Evolutionary conservation across 1,139 yeast species (phyloP), one percentile per base, ranked within the genome.

Genomic region (Protomyces inouyei): DNA sequence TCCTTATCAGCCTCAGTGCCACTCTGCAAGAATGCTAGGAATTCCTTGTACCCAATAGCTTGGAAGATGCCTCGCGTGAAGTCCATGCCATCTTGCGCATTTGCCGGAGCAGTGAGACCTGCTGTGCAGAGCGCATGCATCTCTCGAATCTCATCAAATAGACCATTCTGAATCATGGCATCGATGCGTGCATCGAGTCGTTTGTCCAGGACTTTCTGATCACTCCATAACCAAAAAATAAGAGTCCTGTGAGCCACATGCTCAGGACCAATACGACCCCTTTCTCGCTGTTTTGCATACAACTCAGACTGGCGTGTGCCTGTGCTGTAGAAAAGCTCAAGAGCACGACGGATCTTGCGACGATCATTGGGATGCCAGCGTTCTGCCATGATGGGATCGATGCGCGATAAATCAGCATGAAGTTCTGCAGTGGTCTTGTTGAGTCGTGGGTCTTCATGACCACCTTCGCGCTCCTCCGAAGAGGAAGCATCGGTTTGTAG

Each of bases 1-100:
- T 60, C 12, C 28, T 60, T 36, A 2, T 75, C 68, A 8, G 53
- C 55, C 60, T 68, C 69, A 6, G 68, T 57, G 28, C 65, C 66
- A 0, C 72, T 71, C 38, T 76, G 70, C 3, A 93, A 74, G 87
- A 91, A 92, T 0, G 96, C 96, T 48, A 91, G 74, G 72, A 93
- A 92, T 73, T 93, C 98, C 72, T 90, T 89, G 74, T 90, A 93
- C 1, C 99, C 99, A 71, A 93, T 91, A 1, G 90, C 97, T 75
- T 93, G 98, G 90, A 91, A 92, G 0, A 93, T 82, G 0, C 98
- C 98, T 64, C 83, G 78, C 61, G 88, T 86, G 65, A 84, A 76
- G 64, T 83, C 85, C 1, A 84, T 84, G 18, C 52, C 53, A 35
- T 68, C 66, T n/a, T 52, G 66, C 0, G 43, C 43, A 2, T 48